Conservation (phyloP, 805 yeast genomes). For the Barnettozyma botsteinii region DNA sequence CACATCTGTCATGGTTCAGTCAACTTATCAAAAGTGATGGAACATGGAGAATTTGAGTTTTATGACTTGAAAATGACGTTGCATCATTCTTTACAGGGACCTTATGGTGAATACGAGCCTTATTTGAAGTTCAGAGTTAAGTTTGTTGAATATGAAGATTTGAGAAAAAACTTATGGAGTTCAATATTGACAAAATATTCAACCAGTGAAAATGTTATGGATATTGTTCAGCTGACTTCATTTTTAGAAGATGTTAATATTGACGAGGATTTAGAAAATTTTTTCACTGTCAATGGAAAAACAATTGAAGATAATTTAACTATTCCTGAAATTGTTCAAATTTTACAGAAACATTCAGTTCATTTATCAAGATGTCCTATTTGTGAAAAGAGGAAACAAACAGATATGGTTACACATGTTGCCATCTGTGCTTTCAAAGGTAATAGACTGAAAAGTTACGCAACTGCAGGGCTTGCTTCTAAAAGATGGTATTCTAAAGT, state of each 20-base stretch:
- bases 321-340: constrained; percentile 47
- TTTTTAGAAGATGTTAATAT: constrained; percentile 42
- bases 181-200: constrained; percentile 48
- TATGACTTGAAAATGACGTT: constrained; percentile 34
- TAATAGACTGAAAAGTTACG: constrained; percentile 67
- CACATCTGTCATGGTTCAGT: constrained; percentile 64
- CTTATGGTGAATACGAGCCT: constrained; percentile 36
- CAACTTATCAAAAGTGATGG: constrained; percentile 44
- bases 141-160: constrained; percentile 57
- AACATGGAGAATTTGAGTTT: constrained; percentile 18
- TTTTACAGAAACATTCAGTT: constrained; percentile 38
- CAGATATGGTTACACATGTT: constrained; percentile 78
- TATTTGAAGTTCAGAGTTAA: constrained; percentile 53
- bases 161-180: constrained; percentile 68
- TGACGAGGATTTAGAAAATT: constrained; percentile 18
- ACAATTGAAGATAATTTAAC: constrained; percentile 36
- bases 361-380: constrained; percentile 63
- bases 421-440: constrained; percentile 80
- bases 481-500: constrained; percentile 85
- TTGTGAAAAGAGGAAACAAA: constrained; percentile 62
- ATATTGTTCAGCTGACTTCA: constrained; percentile 52
- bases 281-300: constrained; percentile 16
- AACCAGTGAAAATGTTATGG: constrained; percentile 30
- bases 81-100: constrained; percentile 12
- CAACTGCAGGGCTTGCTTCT: constrained; percentile 75